These are phyloP conservation scores for Macaranga tanarius DNA, from an alignment of 441 rosid species.

Conservation along the genomic window DNA sequence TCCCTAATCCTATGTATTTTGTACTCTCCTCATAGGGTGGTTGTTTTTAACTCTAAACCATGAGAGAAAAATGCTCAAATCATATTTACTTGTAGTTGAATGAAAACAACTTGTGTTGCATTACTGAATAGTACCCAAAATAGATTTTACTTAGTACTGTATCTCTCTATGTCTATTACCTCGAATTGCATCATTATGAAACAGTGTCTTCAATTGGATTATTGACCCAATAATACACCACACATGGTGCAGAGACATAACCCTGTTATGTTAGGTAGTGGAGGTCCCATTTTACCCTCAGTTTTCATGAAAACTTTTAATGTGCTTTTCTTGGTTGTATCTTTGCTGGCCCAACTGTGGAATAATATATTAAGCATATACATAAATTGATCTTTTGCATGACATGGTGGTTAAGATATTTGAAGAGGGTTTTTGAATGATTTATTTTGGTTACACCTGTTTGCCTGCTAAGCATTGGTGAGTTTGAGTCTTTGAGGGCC, in stretches of 20 bases:
- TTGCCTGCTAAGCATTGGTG: not conserved
- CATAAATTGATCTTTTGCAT: not conserved
- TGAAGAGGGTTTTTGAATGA: not conserved
- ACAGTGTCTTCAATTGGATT: conserved; percentile 24
- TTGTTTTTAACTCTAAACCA: conserved; percentile 19
- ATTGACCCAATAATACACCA: conserved; percentile 30
- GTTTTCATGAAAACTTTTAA: conserved; percentile 22
- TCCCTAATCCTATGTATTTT: conserved; percentile 16
- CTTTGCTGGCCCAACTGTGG: conserved; percentile 26
- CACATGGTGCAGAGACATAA: conserved; percentile 23
- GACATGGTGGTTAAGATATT: conserved; percentile 24
- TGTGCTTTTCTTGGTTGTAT: conserved; percentile 32
- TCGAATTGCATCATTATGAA: not conserved
- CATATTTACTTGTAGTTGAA: not conserved
- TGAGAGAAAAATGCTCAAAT: conserved; percentile 20
- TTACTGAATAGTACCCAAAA: not conserved
- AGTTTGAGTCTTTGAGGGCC: conserved; percentile 20
- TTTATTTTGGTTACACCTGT: not conserved
- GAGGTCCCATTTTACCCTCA: conserved; percentile 25
- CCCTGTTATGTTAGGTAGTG: conserved; percentile 27
- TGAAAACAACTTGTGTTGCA: not conserved
- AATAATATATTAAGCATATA: not conserved
- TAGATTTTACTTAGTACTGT: not conserved
- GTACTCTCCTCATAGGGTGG: conserved; percentile 18
- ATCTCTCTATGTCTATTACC: not conserved